Conservation (phyloP, 768 basidiomycete genomes). For the Suillus variegatus region DNA sequence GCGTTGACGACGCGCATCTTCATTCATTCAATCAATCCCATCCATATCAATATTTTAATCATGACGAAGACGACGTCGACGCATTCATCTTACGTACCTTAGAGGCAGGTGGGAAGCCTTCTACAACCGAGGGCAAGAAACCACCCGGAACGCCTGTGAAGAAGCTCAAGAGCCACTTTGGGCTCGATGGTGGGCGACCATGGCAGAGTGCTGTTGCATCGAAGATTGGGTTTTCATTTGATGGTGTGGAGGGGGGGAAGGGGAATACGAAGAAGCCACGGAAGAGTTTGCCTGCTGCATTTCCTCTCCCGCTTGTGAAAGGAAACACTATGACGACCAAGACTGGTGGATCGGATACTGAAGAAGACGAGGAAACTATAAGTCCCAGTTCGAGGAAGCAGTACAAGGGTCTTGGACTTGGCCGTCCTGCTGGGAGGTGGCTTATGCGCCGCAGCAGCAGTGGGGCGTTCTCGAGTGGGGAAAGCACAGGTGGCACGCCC, state of each 20-base stretch:
- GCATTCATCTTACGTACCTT: conserved; percentile 74
- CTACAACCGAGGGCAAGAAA: conserved; percentile 50
- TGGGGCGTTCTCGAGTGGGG: conserved; percentile 78
- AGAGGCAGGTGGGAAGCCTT: conserved; percentile 54
- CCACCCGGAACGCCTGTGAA: conserved; percentile 85
- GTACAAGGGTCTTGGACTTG: conserved; percentile 69
- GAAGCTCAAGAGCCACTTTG: conserved; percentile 58
- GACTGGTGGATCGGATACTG: conserved; percentile 53
- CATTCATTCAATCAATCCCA: conserved; percentile 4
- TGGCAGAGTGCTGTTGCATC: conserved; percentile 82
- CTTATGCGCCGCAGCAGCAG: conserved; percentile 79
- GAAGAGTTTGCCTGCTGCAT: conserved; percentile 77
- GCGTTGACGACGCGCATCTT: conserved; percentile 39
- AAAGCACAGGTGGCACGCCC: conserved; percentile 62
- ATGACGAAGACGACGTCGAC: conserved; percentile 51
- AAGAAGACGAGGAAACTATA: conserved; percentile 54
- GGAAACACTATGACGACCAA: conserved; percentile 33
- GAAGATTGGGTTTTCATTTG: conserved; percentile 59
- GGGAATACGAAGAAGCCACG: conserved; percentile 48
- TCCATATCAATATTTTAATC: conserved; percentile 18
- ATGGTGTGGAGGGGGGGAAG: conserved; percentile 34
- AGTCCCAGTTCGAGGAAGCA: conserved; percentile 63
- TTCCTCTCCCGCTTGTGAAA: conserved; percentile 45
- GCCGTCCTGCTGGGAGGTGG: conserved; percentile 55
- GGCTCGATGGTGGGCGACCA: conserved; percentile 56